A percentile compares a stretch with the other conserved stretches of the same genome.
These are phyloP conservation scores for Pseudofabraea citricarpa DNA, from an alignment of 2,329 filamentous ascomycete genomes.

Conservation along the genomic window DNA sequence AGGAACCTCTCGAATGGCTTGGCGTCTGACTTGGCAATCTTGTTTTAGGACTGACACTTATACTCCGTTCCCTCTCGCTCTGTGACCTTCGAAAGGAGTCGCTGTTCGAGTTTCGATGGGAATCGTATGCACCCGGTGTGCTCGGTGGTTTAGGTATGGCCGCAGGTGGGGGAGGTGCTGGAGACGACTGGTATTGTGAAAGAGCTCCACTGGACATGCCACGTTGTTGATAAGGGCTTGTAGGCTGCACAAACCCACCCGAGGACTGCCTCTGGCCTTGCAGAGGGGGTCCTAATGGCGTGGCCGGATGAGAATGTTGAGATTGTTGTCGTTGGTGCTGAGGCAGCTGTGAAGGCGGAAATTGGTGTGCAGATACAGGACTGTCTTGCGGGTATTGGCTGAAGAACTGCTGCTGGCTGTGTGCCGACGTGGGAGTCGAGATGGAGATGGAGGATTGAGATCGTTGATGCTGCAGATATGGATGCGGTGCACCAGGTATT, in stretches of 20 bases:
- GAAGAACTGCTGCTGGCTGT: conserved; percentile 51
- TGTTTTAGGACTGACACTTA: conserved; percentile 78
- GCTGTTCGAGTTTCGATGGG: conserved; percentile 39
- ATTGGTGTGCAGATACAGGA: conserved; percentile 32
- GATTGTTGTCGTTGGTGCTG: conserved; percentile 25
- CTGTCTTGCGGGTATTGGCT: conserved; percentile 48
- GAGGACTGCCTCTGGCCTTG: conserved; percentile 40
- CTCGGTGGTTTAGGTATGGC: conserved; percentile 35
- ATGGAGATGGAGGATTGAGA: conserved; percentile 56
- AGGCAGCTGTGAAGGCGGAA: conserved; percentile 19
- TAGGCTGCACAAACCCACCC: conserved; percentile 42
- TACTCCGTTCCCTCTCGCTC: conserved; percentile 62
- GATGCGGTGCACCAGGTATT: conserved; percentile 25
- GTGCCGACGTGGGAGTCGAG: conserved; percentile 57
- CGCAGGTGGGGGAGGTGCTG: conserved; percentile 31
- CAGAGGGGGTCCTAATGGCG: conserved; percentile 48
- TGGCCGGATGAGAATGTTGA: conserved; percentile 17
- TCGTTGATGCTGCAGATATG: conserved; percentile 36
- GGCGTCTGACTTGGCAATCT: conserved; percentile 35
- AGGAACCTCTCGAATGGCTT: conserved; percentile 14
- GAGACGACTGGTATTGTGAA: conserved; percentile 25
- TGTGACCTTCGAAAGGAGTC: conserved; percentile 40
- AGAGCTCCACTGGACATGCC: conserved; percentile 24
- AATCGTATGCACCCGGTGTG: conserved; percentile 41
- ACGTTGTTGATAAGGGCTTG: conserved; percentile 57